Base-by-base conservation (phyloP, 2,329 filamentous ascomycete genomes). In the Magnaporthiopsis poae region DNA sequence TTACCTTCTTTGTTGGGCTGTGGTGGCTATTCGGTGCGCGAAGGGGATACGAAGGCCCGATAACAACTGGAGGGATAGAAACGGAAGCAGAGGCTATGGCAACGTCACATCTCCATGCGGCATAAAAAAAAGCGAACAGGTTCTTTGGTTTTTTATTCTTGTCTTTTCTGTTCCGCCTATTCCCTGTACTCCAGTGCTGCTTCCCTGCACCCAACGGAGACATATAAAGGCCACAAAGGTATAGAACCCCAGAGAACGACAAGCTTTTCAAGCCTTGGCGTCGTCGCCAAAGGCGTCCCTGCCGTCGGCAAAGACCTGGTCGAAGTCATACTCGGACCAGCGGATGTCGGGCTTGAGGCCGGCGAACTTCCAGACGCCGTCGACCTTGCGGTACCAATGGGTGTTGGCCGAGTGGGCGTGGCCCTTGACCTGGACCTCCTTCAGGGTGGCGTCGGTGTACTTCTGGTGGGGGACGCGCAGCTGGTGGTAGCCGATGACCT, bases 381-480 rank as follows among this genome's bases (percentile, higher is more conserved):
- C 74, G 63, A 86, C 71, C 76, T 84, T 86, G 63, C 75, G 76
- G 74, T 86, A 87, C 75, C 80, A 84, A 74, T 84, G 82, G 67
- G 80, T 80, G 73, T 84, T 84, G 70, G 80, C 81, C 67, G 79
- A 80, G 76, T 87, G 84, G 15, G 80, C 82, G 71, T 87, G 85
- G 66, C 85, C 85, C 76, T 86, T 86, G 71, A 84, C 77, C 65
- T 78, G 77, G 60, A 87, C 82, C 61, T 77, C 74, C 62, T 75
- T 70, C 67, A 80, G 71, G 46, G 75, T 79, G n/a, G 73, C 76
- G 70, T 85, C 82, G 5, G 79, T 82, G 76, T 86, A 87, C 63
- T 82, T 78, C 76, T 87, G 84, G 71, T 88, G 85, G 4, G 85
- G 84, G 46, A 86, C 85, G 60, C 85, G 82, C 62, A 86, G 75